phyloP scores from a whole-genome alignment of 139 green algal species.

The Astrephomene gubernaculifera region DNA sequence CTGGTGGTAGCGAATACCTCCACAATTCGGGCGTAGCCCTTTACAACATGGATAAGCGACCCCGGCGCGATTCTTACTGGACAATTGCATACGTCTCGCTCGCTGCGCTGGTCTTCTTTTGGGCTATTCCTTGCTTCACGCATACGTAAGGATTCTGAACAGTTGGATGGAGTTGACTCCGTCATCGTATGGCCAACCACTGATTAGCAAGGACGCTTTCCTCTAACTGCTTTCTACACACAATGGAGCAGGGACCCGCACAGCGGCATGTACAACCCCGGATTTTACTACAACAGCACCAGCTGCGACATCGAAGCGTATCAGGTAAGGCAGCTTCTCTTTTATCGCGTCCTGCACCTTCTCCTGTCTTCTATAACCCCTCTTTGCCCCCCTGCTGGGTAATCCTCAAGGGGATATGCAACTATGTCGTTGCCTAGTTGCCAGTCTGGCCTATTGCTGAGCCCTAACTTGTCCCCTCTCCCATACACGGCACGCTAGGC shows the following conservation, averaged over 20 bases:
- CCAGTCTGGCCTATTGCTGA: too few species aligned
- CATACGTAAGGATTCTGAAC: constrained; percentile 7
- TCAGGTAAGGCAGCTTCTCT: neutral
- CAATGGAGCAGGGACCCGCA: constrained; percentile 24
- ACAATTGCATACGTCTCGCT: neutral
- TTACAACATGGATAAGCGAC: constrained; percentile 4
- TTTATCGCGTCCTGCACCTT: too few species aligned
- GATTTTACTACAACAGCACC: constrained; percentile 9
- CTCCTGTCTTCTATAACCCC: too few species aligned
- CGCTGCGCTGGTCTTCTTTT: neutral
- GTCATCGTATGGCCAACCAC: too few species aligned
- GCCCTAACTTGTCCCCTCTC: too few species aligned
- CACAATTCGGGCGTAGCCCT: neutral
- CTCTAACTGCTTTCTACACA: too few species aligned
- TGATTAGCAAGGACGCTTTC: too few species aligned
- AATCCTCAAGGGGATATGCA: too few species aligned
- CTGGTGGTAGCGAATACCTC: neutral
- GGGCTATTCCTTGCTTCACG: constrained; percentile 10
- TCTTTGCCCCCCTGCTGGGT: too few species aligned
- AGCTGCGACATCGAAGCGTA: neutral
- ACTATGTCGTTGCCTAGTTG: too few species aligned
- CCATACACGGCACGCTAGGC: too few species aligned
- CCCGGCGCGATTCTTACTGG: neutral
- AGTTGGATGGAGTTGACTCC: too few species aligned
- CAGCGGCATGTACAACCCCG: neutral